These are phyloP conservation scores for Pseudotulostoma volvatum DNA, from an alignment of 495 filamentous ascomycete genomes.

Conservation along the genomic window DNA sequence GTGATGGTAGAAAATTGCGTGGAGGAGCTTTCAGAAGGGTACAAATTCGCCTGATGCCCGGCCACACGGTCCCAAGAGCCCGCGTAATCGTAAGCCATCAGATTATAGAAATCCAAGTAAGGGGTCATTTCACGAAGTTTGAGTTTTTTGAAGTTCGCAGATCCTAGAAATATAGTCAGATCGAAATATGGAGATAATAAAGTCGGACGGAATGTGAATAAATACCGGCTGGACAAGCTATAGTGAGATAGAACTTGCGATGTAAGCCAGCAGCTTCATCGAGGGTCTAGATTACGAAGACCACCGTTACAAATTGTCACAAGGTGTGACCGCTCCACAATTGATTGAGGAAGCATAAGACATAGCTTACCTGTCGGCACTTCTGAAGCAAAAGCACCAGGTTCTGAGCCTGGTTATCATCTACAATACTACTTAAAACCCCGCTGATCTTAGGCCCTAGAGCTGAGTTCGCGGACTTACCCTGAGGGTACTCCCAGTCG, in stretches of 20 bases:
- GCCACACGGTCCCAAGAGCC: slow-evolving; percentile 52
- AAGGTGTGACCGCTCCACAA: too few species aligned
- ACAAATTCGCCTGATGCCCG: slow-evolving; percentile 67
- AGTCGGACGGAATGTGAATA: too few species aligned
- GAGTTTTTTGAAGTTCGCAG: slow-evolving; percentile 52
- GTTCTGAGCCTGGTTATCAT: slow-evolving; percentile 44
- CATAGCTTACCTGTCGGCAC: slow-evolving; percentile 39
- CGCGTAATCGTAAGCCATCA: slow-evolving; percentile 68
- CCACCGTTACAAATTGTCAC: too few species aligned
- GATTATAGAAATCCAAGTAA: slow-evolving; percentile 54
- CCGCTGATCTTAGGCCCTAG: too few species aligned
- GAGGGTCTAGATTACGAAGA: too few species aligned
- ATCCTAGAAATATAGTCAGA: too few species aligned
- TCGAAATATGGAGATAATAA: too few species aligned
- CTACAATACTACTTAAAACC: too few species aligned
- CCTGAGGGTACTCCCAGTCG: too few species aligned
- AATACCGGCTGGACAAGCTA: slow-evolving; percentile 47
- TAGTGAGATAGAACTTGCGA: slow-evolving; percentile 55
- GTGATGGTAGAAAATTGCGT: slow-evolving; percentile 57
- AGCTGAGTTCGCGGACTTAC: too few species aligned
- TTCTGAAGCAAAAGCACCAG: slow-evolving; percentile 54
- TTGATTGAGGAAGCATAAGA: too few species aligned
- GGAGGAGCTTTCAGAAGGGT: slow-evolving; percentile 24
- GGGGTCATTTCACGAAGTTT: slow-evolving; percentile 51
- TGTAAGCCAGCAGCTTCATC: slow-evolving; percentile 40